A percentile compares a stretch with the other conserved stretches of the same genome.
Evolutionary conservation across 2,329 filamentous ascomycete species (phyloP).

Genomic region (Aphanocladium album): DNA sequence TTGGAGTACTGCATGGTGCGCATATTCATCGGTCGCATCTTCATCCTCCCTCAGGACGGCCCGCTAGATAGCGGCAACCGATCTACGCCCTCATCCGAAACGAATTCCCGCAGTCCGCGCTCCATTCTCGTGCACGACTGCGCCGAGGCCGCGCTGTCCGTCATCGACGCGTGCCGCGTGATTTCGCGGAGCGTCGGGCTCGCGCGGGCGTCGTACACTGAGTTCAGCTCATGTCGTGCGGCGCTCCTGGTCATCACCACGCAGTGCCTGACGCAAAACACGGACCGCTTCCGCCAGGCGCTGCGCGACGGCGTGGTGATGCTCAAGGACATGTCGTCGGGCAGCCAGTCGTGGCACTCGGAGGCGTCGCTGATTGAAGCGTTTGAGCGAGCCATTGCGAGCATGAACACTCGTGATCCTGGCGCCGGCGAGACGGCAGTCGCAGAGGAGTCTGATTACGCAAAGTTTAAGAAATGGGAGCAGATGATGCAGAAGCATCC

Average conservation of each 20-base stretch:
- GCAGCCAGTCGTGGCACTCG: constrained; percentile 47
- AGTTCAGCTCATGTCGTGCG: constrained; percentile 51
- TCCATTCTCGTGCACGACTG: constrained; percentile 45
- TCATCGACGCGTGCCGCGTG: constrained; percentile 45
- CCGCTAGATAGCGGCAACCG: constrained; percentile 26
- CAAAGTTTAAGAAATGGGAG: constrained; percentile 47
- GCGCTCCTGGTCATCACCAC: constrained; percentile 44
- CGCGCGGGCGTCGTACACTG: constrained; percentile 50
- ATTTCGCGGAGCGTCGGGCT: constrained; percentile 47
- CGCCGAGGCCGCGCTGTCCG: constrained; percentile 46
- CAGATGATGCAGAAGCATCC: constrained; percentile 41
- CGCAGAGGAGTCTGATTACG: constrained; percentile 42
- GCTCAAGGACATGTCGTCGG: constrained; percentile 49
- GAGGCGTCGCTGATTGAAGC: constrained; percentile 49
- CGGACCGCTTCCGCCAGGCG: constrained; percentile 37
- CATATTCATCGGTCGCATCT: constrained; percentile 50
- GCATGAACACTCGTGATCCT: constrained; percentile 39
- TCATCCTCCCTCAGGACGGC: constrained; percentile 38
- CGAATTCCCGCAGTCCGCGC: constrained; percentile 23
- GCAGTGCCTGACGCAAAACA: constrained; percentile 33
- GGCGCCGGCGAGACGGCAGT: constrained; percentile 21
- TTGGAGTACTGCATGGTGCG: constrained; percentile 49
- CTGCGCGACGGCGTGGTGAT: constrained; percentile 45
- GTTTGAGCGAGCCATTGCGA: constrained; percentile 42
- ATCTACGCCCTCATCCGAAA: constrained; percentile 24